phyloP scores from a whole-genome alignment of 192 early-diverging fungal species.

The Piromyces finnis region DNA sequence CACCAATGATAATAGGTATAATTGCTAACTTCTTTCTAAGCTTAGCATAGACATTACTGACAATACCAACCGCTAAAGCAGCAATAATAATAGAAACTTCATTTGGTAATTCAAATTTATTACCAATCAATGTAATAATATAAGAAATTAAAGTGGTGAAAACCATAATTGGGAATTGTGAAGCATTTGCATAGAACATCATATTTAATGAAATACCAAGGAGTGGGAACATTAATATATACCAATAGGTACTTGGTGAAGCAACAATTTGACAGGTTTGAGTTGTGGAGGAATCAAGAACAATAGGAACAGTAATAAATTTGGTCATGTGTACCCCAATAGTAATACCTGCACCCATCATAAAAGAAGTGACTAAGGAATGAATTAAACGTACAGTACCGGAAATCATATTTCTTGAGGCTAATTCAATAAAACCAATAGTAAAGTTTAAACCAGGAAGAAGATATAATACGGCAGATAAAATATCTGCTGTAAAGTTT shows the following conservation, averaged over 20 bases:
- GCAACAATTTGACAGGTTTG: not conserved
- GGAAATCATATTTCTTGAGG: slow-evolving; percentile 69
- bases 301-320: not conserved
- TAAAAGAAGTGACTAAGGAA: slow-evolving; percentile 58
- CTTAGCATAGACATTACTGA: slow-evolving; percentile 56
- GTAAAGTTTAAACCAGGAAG: slow-evolving; percentile 66
- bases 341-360: slow-evolving; percentile 47
- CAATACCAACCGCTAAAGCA: slow-evolving; percentile 61
- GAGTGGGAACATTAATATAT: slow-evolving; percentile 36
- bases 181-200: slow-evolving; percentile 32
- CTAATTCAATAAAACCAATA: slow-evolving; percentile 67
- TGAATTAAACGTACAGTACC: slow-evolving; percentile 70
- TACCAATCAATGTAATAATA: slow-evolving; percentile 38
- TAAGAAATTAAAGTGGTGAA: slow-evolving; percentile 49
- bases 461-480: slow-evolving; percentile 39
- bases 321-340: slow-evolving; percentile 2
- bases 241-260: slow-evolving; percentile 12
- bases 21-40: slow-evolving; percentile 55
- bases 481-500: slow-evolving; percentile 16
- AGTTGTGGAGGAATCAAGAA: not conserved
- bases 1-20: slow-evolving; percentile 62
- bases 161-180: slow-evolving; percentile 58
- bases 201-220: slow-evolving; percentile 31
- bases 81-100: slow-evolving; percentile 43
- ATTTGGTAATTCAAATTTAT: slow-evolving; percentile 22